A percentile compares a stretch with the other conserved stretches of the same genome.
Evolutionary conservation across 345 rosid genomes (phyloP).

Genomic region (Hirschfeldia incana): DNA sequence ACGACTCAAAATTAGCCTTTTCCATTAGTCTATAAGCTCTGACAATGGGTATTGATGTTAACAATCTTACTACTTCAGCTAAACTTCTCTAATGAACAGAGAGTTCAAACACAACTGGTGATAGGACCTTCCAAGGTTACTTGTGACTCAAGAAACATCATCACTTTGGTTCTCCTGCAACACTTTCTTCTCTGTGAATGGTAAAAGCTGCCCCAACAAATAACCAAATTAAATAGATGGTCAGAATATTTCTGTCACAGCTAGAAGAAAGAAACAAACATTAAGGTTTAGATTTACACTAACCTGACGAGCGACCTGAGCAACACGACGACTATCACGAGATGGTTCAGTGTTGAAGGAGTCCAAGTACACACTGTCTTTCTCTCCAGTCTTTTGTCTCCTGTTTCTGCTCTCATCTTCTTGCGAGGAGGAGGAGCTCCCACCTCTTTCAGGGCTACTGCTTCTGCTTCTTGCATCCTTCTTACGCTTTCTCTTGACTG

Average conservation of each 20-base stretch:
- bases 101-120: not conserved
- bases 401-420: constrained; percentile 44
- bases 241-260: constrained; percentile 1
- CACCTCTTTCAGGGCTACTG: constrained; percentile 42
- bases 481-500: constrained; percentile 74
- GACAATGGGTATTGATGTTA: constrained; percentile 17
- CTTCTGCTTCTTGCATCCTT: constrained; percentile 52
- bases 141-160: constrained; percentile 35
- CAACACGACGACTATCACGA: constrained; percentile 46
- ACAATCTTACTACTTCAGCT: constrained; percentile 7
- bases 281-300: constrained; percentile 31
- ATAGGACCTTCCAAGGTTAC: not conserved
- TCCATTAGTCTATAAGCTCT: constrained; percentile 4
- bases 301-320: constrained; percentile 79
- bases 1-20: constrained; percentile 26
- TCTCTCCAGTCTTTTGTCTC: constrained; percentile 49
- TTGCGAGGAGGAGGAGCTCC: constrained; percentile 29
- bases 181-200: constrained; percentile 53
- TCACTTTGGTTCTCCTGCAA: constrained; percentile 34
- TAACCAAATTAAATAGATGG: not conserved
- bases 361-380: constrained; percentile 43
- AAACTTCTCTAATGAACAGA: constrained; percentile 29
- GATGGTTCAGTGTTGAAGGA: constrained; percentile 51
- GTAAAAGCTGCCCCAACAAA: constrained; percentile 53
- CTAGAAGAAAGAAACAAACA: constrained; percentile 1